These are phyloP conservation scores for Solanum virginianum DNA, from an alignment of 257 asterid species.

Conservation along the genomic window DNA sequence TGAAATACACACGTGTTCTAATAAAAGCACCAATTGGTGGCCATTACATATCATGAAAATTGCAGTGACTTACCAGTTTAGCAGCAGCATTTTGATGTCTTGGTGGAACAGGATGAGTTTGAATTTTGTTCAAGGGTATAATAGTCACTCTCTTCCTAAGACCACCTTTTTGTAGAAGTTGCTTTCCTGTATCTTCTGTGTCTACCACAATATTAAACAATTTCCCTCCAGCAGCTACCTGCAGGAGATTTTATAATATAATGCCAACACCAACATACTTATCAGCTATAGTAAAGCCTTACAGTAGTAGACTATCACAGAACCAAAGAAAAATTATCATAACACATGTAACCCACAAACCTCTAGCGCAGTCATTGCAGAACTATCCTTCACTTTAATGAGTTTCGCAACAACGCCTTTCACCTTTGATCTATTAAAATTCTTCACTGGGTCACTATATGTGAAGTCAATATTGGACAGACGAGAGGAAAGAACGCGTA, in stretches of 20 bases:
- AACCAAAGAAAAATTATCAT: background rate
- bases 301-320: background rate
- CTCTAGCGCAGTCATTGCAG: conserved; percentile 87
- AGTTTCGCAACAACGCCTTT: conserved; percentile 96
- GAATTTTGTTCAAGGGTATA: conserved; percentile 89
- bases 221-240: conserved; percentile 99
- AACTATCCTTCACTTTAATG: conserved; percentile 77
- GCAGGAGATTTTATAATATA: conserved; percentile 9
- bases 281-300: background rate
- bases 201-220: conserved; percentile 85
- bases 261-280: background rate
- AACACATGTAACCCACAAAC: conserved; percentile 22
- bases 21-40: background rate
- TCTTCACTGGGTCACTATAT: conserved; percentile 63
- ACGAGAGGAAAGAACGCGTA: conserved; percentile 59
- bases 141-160: conserved; percentile 87
- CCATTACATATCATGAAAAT: background rate
- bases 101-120: conserved; percentile 48
- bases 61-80: conserved; percentile 44
- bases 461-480: conserved; percentile 64
- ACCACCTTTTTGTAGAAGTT: conserved; percentile 76
- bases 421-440: conserved; percentile 79
- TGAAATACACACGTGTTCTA: conserved; percentile 3
- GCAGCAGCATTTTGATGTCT: conserved; percentile 55
- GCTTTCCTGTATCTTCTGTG: conserved; percentile 80